phyloP scores from a whole-genome alignment of 2,329 filamentous ascomycete species.

The Fusarium sp. region DNA sequence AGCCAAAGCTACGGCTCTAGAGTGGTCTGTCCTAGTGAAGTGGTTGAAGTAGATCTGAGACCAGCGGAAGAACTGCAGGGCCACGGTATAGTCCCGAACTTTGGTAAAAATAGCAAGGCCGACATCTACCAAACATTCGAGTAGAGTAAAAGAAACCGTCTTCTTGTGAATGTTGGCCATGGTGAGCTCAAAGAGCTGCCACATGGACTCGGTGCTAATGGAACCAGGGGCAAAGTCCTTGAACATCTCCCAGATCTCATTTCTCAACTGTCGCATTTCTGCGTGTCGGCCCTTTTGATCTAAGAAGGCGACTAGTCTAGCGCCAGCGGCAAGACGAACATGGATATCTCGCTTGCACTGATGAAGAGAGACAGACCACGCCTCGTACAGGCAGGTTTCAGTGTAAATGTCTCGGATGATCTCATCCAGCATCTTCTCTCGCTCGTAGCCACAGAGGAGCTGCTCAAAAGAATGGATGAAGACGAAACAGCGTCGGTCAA shows the following conservation, averaged over 20 bases:
- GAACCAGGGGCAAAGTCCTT: conserved; percentile 1
- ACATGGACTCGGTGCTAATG: neutral
- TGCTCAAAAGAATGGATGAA: conserved; percentile 8
- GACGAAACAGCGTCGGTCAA: conserved; percentile 5
- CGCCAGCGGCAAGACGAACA: conserved; percentile 5
- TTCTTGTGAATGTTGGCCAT: conserved; percentile 12
- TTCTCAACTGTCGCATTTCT: neutral
- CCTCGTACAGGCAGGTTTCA: neutral
- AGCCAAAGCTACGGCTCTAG: neutral
- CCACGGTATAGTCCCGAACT: neutral
- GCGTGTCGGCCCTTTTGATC: neutral
- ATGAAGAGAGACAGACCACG: conserved; percentile 3
- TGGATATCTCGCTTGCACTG: neutral
- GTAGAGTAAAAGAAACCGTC: neutral
- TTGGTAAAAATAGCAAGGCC: neutral
- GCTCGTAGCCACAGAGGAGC: conserved; percentile 8
- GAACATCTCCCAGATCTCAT: conserved; percentile 16
- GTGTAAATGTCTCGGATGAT: conserved; percentile 14
- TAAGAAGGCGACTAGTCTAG: neutral
- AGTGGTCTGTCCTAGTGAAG: conserved; percentile 10
- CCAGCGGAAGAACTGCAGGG: neutral
- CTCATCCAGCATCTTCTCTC: conserved; percentile 11
- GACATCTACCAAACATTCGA: conserved; percentile 6
- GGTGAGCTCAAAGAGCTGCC: conserved; percentile 3
- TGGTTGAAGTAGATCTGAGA: conserved; percentile 4